A percentile compares a stretch with the other conserved stretches of the same genome.
These are phyloP conservation scores for Lepiota venenata DNA, from an alignment of 768 basidiomycete species.

Conservation along the genomic window DNA sequence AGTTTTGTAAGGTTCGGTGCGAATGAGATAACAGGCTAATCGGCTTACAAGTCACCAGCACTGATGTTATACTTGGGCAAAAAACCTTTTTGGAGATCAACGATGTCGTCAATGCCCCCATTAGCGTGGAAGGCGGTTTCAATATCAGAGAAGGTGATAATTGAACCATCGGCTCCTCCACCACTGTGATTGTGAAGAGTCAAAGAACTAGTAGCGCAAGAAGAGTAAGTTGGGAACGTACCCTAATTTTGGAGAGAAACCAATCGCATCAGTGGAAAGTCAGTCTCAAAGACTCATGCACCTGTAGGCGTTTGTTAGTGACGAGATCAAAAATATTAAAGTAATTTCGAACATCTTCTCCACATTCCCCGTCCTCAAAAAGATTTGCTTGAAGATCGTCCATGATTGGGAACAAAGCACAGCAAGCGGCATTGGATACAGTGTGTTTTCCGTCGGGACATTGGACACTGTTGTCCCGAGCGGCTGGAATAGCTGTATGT, in stretches of 20 bases:
- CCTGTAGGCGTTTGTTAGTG: not conserved
- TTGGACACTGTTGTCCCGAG: not conserved
- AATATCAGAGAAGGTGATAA: conserved; percentile 39
- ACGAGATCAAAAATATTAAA: too few species aligned
- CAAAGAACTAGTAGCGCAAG: not conserved
- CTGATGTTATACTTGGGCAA: conserved; percentile 31
- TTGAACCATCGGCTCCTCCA: conserved; percentile 48
- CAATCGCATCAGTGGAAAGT: conserved; percentile 42
- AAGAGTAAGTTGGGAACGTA: conserved; percentile 13
- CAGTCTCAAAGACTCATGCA: conserved; percentile 21
- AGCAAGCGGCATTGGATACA: conserved; percentile 31
- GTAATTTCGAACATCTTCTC: conserved; percentile 13
- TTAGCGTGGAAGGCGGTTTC: conserved; percentile 43
- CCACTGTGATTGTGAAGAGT: conserved; percentile 21
- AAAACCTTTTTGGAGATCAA: conserved; percentile 32
- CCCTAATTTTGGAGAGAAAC: conserved; percentile 32
- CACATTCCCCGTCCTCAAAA: conserved; percentile 31
- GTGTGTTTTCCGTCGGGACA: conserved; percentile 24
- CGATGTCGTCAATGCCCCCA: conserved; percentile 38
- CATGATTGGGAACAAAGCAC: conserved; percentile 34
- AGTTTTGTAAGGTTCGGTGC: not conserved
- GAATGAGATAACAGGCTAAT: not conserved
- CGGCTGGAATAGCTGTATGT: conserved; percentile 4
- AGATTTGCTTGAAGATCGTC: conserved; percentile 36
- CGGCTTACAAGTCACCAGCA: conserved; percentile 45